Base-by-base conservation (phyloP, 2,329 filamentous ascomycete genomes). In the Herpotrichia juniperi region DNA sequence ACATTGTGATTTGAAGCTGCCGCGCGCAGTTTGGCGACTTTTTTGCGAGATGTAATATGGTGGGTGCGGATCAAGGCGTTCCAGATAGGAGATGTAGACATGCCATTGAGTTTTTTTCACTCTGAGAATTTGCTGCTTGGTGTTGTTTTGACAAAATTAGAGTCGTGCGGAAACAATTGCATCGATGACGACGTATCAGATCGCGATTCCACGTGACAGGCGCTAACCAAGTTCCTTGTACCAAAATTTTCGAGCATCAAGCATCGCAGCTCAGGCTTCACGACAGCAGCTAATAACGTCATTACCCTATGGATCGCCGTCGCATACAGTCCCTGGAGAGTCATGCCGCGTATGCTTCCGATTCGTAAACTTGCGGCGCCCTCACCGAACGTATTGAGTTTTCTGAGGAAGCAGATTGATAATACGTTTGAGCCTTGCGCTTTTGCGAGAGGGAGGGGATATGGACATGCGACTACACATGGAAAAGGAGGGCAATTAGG, bases 11-110 rank as follows among this genome's bases (percentile, higher is more conserved):
- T 78, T 26, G 83, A 79, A 6, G 87, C 85, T 2, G 86, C 85
- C 69, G 88, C 87, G 45, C 79, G 83, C 19, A 93, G 79, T 50
- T 79, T 79, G 22, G 79, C 75, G 39, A 87, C 80, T 67, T 93
- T 93, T 68, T 91, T 91, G 58, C 88, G 86, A 0, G 87, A 91
- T 3, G 88, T 92, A 66, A 93, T 91, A 71, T 93, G 89, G 62
- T 93, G 89, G 0, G 89, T 93, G 46, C 88, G 83, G 54, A 93
- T 90, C 40, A 93, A 77, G 25, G 87, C 83, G 66, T 84, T 82
- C 65, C 74, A 81, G 17, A 70, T 28, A 7, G 49, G 47, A 34
- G 26, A 28, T 39, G 47, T 4, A 34, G 43, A 24, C 56, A 58
- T 53, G 39, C 28, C 34, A 52, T 53, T 25, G n/a, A 25, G 3